Base-by-base conservation (phyloP, 192 early-diverging fungal species). In the Tieghemiomyces parasiticus region DNA sequence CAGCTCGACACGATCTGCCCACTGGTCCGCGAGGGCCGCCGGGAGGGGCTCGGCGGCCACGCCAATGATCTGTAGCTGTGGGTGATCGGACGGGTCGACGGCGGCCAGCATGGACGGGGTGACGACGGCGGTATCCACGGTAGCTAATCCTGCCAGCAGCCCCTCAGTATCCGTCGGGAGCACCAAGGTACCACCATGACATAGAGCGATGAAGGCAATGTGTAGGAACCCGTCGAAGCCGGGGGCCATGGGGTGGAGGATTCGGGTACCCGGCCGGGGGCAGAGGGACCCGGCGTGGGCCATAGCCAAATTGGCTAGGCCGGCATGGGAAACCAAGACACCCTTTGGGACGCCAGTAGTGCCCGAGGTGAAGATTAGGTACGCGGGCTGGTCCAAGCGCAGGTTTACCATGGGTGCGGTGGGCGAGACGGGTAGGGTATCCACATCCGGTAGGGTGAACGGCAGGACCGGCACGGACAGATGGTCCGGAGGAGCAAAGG, bases 321-420 rank as follows among this genome's bases (percentile, higher is more conserved):
- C 13, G 20, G 29, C 31, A 14, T 56, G 54, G 19, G 24, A 16
- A 3, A 56, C 54, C 30, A 35, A 20, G 3, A 56, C 54, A 4
- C 54, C 54, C 54, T 56, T 56, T 6, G 54, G 54, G 1, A 1
- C 34, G 24, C 54, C 54, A 31, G 54, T 56, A 31, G 54, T 56
- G 16, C 54, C 54, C 14, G 54, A 56, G 4, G 54, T 56, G 33
- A 56, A 56, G 14, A 56, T 34, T 14, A 34, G 29, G 24, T 56
- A 56, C 1, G 54, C 54, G 16, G 14, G 20, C 29, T 56, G 19
- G 24, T 52, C 24, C 14, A 25, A 30, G 20, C 19, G 25, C 25
- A 47, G 20, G 1, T 24, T 24, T 24, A 24, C 19, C 19, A 47
- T 47, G 46, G 46, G 8, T 3, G 2, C 46, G 46, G 46, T 47